Percentiles rank a stretch among this genome's conserved stretches.
These are phyloP conservation scores for Pistacia integerrima DNA, from an alignment of 345 rosid genomes.

Conservation along the genomic window DNA sequence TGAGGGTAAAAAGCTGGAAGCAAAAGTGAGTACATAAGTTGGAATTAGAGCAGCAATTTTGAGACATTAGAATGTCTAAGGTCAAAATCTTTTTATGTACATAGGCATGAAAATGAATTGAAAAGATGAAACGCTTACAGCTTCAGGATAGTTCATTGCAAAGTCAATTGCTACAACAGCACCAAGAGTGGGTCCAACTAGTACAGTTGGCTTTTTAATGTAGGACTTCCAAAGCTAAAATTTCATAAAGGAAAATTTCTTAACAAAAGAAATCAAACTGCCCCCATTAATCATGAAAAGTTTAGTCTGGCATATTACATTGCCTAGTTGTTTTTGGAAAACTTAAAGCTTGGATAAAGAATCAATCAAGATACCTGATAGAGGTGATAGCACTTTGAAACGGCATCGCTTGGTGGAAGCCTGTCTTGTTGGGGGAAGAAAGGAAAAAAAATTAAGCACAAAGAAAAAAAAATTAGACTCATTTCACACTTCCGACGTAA, in stretches of 20 bases:
- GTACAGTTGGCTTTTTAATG: conserved; percentile 69
- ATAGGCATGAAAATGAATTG: not conserved
- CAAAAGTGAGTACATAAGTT: not conserved
- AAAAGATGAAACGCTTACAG: conserved; percentile 45
- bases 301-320: no score
- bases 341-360: no score
- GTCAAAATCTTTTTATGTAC: not conserved
- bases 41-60: not conserved
- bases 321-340: no score
- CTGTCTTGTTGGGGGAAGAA: conserved; percentile 36
- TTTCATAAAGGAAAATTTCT: not conserved
- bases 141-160: conserved; percentile 70
- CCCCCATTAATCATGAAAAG: not conserved
- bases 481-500: no score
- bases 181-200: conserved; percentile 98
- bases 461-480: no score
- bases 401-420: conserved; percentile 68
- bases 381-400: conserved; percentile 67
- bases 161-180: conserved; percentile 84
- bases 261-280: not conserved
- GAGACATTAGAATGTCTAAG: not conserved
- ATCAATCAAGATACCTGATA: no score
- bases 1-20: no score
- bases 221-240: conserved; percentile 78
- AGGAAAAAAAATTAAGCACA: no score